Conservation (phyloP, 768 basidiomycete genomes). For the Podaxis sp. region DNA sequence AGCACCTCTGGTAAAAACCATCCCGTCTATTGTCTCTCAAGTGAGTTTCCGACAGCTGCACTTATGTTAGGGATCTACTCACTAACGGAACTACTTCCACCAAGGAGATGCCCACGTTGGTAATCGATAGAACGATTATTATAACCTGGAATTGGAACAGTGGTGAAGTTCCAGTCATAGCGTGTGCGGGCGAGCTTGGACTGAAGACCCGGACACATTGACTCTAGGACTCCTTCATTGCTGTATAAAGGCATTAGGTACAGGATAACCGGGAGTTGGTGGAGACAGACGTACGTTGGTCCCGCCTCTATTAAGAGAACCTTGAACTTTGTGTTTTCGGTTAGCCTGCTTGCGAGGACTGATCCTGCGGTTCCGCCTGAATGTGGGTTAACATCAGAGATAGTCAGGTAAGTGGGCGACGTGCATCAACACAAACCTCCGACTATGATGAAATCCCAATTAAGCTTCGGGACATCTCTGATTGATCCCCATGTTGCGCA, state of each 20-base stretch:
- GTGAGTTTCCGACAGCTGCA: background rate
- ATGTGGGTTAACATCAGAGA: background rate
- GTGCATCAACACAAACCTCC: constrained; percentile 17
- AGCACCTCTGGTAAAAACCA: constrained; percentile 30
- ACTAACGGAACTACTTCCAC: constrained; percentile 33
- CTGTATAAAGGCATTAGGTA: constrained; percentile 11
- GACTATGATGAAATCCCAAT: constrained; percentile 20
- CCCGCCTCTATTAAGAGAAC: constrained; percentile 33
- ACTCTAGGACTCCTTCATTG: constrained; percentile 19
- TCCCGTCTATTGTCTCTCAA: background rate
- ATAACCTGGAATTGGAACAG: constrained; percentile 25
- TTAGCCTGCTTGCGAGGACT: constrained; percentile 28
- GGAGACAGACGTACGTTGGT: constrained; percentile 20
- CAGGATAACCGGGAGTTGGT: too few species aligned
- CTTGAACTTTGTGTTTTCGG: constrained; percentile 22
- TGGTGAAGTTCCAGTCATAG: constrained; percentile 32
- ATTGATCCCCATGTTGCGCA: background rate
- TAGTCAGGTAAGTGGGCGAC: background rate
- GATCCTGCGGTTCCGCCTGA: constrained; percentile 27
- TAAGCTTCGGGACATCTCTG: background rate
- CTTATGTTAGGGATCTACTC: background rate
- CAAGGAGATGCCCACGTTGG: constrained; percentile 30
- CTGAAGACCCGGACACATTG: constrained; percentile 19
- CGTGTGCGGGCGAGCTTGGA: constrained; percentile 13
- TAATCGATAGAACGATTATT: constrained; percentile 24